Conservation (phyloP, 192 early-diverging fungal genomes). For the Lunasporangiospora selenospora region DNA sequence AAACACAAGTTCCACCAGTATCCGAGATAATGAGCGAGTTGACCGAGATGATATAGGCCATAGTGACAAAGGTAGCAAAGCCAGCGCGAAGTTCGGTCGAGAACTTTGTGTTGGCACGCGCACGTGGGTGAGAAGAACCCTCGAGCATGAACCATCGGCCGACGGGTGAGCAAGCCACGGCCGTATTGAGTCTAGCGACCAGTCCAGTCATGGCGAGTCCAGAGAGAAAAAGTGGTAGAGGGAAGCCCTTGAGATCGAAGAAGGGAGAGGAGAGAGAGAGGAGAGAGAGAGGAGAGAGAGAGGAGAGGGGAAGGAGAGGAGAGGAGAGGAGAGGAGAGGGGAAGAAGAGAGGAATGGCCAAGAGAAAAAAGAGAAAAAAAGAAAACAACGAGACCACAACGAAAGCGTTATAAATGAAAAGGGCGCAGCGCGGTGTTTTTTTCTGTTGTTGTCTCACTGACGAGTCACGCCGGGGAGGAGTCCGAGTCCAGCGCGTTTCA, state of each 20-base stretch:
- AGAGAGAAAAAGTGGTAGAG: slow-evolving; percentile 1
- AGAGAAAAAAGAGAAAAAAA: too few relatives aligned
- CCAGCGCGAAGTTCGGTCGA: slow-evolving; percentile 72
- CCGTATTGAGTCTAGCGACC: slow-evolving; percentile 60
- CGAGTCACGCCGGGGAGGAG: too few relatives aligned
- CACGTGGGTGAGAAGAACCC: slow-evolving; percentile 62
- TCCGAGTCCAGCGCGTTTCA: too few relatives aligned
- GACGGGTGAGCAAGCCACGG: slow-evolving; percentile 59
- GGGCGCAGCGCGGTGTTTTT: too few relatives aligned
- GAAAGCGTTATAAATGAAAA: too few relatives aligned
- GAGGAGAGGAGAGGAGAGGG: neutral
- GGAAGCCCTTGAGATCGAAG: neutral
- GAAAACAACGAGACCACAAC: too few relatives aligned
- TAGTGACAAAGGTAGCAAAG: slow-evolving; percentile 69
- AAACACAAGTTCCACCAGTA: slow-evolving; percentile 81
- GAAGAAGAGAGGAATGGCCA: neutral
- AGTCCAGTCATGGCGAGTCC: slow-evolving; percentile 46
- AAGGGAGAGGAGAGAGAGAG: neutral
- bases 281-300: neutral
- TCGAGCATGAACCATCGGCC: slow-evolving; percentile 78
- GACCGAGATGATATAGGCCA: slow-evolving; percentile 77
- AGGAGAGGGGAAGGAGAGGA: neutral
- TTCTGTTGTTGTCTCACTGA: too few relatives aligned
- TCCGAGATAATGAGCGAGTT: slow-evolving; percentile 80
- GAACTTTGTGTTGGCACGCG: slow-evolving; percentile 67